Percentiles rank a stretch among this genome's conserved stretches.
Conservation (phyloP, 441 rosid genomes). For the Flueggea neowawraea region DNA sequence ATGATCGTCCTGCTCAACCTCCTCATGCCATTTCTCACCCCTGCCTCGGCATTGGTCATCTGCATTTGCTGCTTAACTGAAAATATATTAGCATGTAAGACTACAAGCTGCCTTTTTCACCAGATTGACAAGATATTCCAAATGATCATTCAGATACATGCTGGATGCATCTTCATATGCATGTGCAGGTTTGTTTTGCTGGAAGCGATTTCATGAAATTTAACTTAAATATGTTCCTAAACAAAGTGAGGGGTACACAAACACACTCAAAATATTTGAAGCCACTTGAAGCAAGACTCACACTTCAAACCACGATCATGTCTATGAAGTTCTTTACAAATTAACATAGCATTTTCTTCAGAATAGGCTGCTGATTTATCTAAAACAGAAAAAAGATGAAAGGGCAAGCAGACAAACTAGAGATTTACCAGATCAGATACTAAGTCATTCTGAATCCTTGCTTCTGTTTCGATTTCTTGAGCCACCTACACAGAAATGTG, state of each 20-base stretch:
- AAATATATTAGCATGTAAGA: background rate
- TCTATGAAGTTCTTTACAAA: no score
- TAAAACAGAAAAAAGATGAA: background rate
- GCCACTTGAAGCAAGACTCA: no score
- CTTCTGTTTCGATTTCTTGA: constrained; percentile 35
- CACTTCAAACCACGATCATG: no score
- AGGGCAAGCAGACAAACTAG: background rate
- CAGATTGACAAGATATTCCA: no score
- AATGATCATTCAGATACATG: no score
- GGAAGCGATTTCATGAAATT: no score
- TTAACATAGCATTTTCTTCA: background rate
- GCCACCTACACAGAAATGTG: constrained; percentile 20
- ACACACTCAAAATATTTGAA: no score
- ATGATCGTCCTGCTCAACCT: constrained; percentile 21
- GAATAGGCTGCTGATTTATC: background rate
- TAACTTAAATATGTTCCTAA: no score
- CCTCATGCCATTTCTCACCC: constrained; percentile 27
- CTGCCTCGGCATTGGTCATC: constrained; percentile 26
- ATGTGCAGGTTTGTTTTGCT: no score
- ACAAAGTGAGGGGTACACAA: no score
- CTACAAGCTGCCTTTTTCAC: background rate
- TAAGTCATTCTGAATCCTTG: constrained; percentile 25
- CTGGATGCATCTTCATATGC: no score
- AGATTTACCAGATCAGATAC: constrained; percentile 27
- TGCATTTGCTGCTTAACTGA: constrained; percentile 21